phyloP scores from a whole-genome alignment of 192 early-diverging fungal species.

The Entomortierella parvispora region DNA sequence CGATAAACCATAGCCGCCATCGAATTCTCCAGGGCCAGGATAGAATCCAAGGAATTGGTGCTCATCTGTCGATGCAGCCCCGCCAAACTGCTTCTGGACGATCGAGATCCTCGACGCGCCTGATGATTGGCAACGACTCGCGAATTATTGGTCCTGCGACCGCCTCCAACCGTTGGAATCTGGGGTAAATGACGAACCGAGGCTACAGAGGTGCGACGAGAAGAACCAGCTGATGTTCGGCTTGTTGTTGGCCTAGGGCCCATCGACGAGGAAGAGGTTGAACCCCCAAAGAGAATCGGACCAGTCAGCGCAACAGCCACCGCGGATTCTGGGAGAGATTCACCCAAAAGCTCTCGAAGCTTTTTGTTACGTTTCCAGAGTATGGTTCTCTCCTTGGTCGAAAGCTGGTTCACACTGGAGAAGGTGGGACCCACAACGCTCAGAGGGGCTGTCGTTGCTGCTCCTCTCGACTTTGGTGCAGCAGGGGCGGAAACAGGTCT shows the following conservation, averaged over 20 bases:
- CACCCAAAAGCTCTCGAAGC: slow-evolving; percentile 41
- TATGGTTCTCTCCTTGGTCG: slow-evolving; percentile 32
- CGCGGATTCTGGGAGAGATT: slow-evolving; percentile 45
- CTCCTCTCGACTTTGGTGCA: no score
- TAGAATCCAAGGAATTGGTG: slow-evolving; percentile 1
- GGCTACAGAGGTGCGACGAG: slow-evolving; percentile 5
- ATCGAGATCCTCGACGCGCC: not conserved
- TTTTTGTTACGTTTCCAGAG: slow-evolving; percentile 55
- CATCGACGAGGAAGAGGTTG: not conserved
- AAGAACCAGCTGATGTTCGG: not conserved
- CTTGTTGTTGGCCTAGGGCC: no score
- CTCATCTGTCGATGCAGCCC: not conserved
- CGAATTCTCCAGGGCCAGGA: not conserved
- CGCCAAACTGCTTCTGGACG: not conserved
- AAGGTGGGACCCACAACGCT: slow-evolving; percentile 4
- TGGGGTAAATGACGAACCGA: not conserved
- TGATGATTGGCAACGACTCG: not conserved
- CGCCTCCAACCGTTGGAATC: no score
- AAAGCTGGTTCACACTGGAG: slow-evolving; percentile 41
- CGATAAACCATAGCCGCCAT: slow-evolving; percentile 1
- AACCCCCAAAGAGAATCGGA: slow-evolving; percentile 21
- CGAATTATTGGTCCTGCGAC: not conserved
- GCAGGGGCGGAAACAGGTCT: no score
- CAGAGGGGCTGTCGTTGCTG: not conserved
- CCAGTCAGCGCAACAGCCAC: slow-evolving; percentile 37